Percentiles rank a stretch among this genome's conserved stretches.
Evolutionary conservation across 2,329 filamentous ascomycete species (phyloP).

Genomic region (Pseudogymnoascus sp.): DNA sequence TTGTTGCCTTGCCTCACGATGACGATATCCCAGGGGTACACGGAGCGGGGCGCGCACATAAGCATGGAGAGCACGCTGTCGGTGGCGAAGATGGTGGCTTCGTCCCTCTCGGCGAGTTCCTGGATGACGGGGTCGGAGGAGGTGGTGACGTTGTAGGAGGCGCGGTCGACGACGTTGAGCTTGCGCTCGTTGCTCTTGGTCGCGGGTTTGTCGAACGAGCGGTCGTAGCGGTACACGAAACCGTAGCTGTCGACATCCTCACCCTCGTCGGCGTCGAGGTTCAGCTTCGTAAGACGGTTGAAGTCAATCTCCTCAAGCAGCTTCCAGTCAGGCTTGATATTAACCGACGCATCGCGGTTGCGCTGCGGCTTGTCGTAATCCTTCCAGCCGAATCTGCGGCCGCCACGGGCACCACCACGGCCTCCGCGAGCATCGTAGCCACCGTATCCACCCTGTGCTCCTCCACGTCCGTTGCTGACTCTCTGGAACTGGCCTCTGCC

Average conservation of each 20-base stretch:
- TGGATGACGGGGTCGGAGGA: slow-evolving; percentile 94
- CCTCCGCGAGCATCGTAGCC: slow-evolving; percentile 70
- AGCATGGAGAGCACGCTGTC: slow-evolving; percentile 98
- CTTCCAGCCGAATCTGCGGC: slow-evolving; percentile 93
- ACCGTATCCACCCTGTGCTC: slow-evolving; percentile 52
- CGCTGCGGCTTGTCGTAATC: slow-evolving; percentile 97
- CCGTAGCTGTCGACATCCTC: slow-evolving; percentile 94
- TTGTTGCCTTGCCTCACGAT: slow-evolving; percentile 90
- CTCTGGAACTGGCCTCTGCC: slow-evolving; percentile 60
- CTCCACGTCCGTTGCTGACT: slow-evolving; percentile 57
- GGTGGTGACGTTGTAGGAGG: slow-evolving; percentile 96
- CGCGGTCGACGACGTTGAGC: slow-evolving; percentile 81
- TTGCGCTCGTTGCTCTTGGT: slow-evolving; percentile 85
- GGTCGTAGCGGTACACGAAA: slow-evolving; percentile 98
- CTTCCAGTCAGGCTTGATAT: slow-evolving; percentile 92
- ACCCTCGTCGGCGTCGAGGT: slow-evolving; percentile 87
- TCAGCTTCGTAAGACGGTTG: slow-evolving; percentile 88
- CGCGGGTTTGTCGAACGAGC: slow-evolving; percentile 85
- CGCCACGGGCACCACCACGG: slow-evolving; percentile 61
- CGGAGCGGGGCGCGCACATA: slow-evolving; percentile 93
- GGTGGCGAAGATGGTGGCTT: slow-evolving; percentile 93
- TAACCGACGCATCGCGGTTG: slow-evolving; percentile 91
- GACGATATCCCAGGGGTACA: slow-evolving; percentile 98
- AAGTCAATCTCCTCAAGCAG: slow-evolving; percentile 98
- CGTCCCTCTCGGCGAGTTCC: slow-evolving; percentile 89